phyloP scores from a whole-genome alignment of 2,329 filamentous ascomycete species.

The Trichophyton equinum region DNA sequence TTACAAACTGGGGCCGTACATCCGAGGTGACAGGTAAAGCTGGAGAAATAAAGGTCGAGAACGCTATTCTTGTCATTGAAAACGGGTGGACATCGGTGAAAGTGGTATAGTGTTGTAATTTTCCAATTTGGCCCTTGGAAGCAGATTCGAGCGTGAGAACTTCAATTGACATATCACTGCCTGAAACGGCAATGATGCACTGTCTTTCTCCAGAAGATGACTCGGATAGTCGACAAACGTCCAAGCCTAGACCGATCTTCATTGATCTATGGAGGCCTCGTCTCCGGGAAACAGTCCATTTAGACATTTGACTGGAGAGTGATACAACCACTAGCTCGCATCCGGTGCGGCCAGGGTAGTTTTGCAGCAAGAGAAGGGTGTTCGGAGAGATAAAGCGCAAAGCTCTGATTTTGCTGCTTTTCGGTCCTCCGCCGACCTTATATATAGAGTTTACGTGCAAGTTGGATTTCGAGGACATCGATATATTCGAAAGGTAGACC shows the following conservation, averaged over 20 bases:
- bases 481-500: conserved; percentile 54
- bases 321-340: conserved; percentile 43
- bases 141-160: conserved; percentile 65
- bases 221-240: conserved; percentile 56
- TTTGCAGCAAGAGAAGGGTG: conserved; percentile 44
- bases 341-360: conserved; percentile 42
- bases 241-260: conserved; percentile 63
- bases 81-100: conserved; percentile 45
- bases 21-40: conserved; percentile 35
- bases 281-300: conserved; percentile 37
- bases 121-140: conserved; percentile 31
- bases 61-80: conserved; percentile 45
- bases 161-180: conserved; percentile 65
- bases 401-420: conserved; percentile 41
- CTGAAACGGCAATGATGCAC: conserved; percentile 67
- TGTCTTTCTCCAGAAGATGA: conserved; percentile 54
- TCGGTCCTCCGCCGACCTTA: conserved; percentile 2
- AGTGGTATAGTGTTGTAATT: conserved; percentile 39
- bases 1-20: conserved; percentile 48
- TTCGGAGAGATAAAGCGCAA: conserved; percentile 44
- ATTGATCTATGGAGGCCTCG: conserved; percentile 54
- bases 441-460: conserved; percentile 18
- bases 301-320: conserved; percentile 17
- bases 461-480: conserved; percentile 35
- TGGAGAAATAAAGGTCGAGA: conserved; percentile 42